A percentile compares a stretch with the other conserved stretches of the same genome.
Conservation (phyloP, 768 basidiomycete species). For the Boletus bicolor region DNA sequence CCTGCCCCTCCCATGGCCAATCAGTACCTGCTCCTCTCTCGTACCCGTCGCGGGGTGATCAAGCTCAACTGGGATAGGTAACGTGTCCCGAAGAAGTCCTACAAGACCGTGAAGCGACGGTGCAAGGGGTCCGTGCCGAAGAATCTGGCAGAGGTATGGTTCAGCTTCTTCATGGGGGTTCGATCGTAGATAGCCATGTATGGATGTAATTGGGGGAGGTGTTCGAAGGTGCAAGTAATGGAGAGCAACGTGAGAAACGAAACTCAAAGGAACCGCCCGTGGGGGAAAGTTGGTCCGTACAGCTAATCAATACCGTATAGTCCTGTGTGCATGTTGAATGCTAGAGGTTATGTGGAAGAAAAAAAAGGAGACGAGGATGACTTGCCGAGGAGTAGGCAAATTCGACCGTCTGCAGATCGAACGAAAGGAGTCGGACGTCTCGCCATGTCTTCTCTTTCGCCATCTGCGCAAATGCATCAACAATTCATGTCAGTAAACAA, state of each 20-base stretch:
- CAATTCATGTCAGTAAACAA: neutral
- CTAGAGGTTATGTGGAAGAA: neutral
- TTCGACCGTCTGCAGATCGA: conserved; percentile 90
- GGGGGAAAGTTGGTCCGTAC: conserved; percentile 69
- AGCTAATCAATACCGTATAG: conserved; percentile 75
- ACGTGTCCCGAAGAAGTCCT: conserved; percentile 65
- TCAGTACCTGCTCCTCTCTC: conserved; percentile 21
- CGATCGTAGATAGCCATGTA: conserved; percentile 20
- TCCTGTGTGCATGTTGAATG: conserved; percentile 39
- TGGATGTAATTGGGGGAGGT: conserved; percentile 33
- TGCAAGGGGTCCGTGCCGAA: conserved; percentile 66
- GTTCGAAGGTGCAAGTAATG: conserved; percentile 6
- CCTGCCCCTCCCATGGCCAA: conserved; percentile 15
- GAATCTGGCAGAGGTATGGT: conserved; percentile 65
- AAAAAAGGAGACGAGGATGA: neutral
- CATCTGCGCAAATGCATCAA: conserved; percentile 71
- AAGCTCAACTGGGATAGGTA: conserved; percentile 73
- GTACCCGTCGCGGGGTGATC: conserved; percentile 46
- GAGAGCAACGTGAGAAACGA: conserved; percentile 56
- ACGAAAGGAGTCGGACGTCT: conserved; percentile 80
- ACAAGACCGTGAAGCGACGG: conserved; percentile 66
- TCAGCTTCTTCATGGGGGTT: conserved; percentile 83
- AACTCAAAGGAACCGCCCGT: conserved; percentile 71
- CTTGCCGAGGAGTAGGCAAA: conserved; percentile 71
- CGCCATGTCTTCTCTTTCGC: conserved; percentile 66